Percentiles rank a stretch among this genome's conserved stretches.
Evolutionary conservation across 148 eudicot genomes (phyloP).

Genomic region (Vaccinium vitisidaea): DNA sequence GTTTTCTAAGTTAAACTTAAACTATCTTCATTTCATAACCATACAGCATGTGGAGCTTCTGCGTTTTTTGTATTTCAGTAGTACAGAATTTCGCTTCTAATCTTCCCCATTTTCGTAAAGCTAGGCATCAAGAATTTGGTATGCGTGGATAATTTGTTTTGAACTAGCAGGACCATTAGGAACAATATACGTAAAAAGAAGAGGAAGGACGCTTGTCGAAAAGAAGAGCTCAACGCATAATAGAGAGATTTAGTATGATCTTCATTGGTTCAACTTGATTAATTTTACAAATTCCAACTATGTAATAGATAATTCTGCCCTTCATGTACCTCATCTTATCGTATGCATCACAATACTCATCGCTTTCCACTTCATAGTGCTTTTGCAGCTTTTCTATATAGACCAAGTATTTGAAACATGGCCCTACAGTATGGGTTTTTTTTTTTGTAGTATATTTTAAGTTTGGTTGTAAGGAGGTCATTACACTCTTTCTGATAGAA

Average conservation of each 20-base stretch:
- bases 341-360: neutral
- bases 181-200: neutral
- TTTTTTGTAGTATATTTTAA: neutral
- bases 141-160: neutral
- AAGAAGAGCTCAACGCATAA: neutral
- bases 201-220: neutral
- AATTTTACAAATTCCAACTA: neutral
- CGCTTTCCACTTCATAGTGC: neutral
- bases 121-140: neutral
- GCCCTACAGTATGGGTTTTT: neutral
- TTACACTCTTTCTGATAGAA: neutral
- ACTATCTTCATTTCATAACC: neutral
- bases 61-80: neutral
- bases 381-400: neutral
- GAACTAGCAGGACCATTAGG: neutral
- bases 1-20: neutral
- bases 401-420: neutral
- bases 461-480: neutral
- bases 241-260: neutral
- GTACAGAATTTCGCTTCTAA: neutral
- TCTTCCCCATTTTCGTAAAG: neutral
- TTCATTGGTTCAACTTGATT: neutral
- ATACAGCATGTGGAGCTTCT: neutral
- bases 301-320: neutral
- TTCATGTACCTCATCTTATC: neutral